Conservation (phyloP, 306 rosid genomes). For the Potentilla sterilis region DNA sequence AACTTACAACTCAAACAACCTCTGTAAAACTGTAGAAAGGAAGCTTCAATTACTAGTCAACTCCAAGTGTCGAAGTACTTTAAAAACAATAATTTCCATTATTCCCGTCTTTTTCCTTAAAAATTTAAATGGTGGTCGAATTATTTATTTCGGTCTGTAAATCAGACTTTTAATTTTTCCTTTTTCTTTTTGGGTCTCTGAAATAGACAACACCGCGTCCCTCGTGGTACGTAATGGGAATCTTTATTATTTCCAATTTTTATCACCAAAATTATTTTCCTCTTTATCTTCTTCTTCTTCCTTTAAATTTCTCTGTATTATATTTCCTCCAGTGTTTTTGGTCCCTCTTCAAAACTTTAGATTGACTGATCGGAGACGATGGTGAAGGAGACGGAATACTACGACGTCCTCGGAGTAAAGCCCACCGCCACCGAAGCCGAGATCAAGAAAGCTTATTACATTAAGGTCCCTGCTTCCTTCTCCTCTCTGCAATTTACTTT, state of each 20-base stretch:
- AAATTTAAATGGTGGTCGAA: no score
- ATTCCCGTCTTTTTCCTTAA: no score
- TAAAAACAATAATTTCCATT: no score
- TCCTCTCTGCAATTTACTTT: not conserved
- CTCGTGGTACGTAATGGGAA: not conserved
- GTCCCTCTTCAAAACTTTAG: not conserved
- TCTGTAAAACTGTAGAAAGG: no score
- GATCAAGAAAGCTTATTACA: constrained; percentile 95
- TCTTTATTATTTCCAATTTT: not conserved
- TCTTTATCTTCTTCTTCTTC: not conserved
- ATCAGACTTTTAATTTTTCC: not conserved
- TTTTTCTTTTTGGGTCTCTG: not conserved
- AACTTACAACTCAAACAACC: no score
- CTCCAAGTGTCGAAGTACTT: no score
- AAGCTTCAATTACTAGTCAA: no score
- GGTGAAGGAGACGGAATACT: constrained; percentile 98
- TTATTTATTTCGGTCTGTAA: not conserved
- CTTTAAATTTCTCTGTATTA: not conserved
- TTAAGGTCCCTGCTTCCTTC: constrained; percentile 51
- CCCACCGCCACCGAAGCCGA: constrained; percentile 88
- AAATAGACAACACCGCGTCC: constrained; percentile 1
- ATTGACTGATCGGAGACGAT: constrained; percentile 42
- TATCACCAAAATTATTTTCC: not conserved
- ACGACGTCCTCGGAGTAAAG: constrained; percentile 86
- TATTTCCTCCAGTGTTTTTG: not conserved